These are phyloP conservation scores for Striga asiatica DNA, from an alignment of 257 asterid species.

Conservation along the genomic window DNA sequence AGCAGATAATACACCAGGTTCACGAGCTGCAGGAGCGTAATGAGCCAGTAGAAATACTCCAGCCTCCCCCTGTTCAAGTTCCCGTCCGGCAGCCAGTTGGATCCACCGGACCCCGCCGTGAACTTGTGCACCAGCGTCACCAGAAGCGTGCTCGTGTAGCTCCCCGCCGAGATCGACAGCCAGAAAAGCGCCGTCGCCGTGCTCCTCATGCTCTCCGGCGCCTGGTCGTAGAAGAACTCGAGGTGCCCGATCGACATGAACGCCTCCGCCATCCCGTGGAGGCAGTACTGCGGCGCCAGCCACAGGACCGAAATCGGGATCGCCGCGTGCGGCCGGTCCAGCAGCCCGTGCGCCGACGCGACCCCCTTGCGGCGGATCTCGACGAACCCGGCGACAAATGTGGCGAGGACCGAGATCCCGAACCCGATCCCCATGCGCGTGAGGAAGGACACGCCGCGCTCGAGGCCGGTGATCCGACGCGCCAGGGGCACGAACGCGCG, in stretches of 20 bases:
- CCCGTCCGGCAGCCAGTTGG: conserved; percentile 72
- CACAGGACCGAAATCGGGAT: conserved; percentile 61
- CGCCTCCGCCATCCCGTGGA: conserved; percentile 73
- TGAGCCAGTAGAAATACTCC: conserved; percentile 80
- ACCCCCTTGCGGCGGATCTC: conserved; percentile 51
- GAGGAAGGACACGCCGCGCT: conserved; percentile 65
- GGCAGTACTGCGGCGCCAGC: conserved; percentile 60
- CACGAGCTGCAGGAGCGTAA: conserved; percentile 53
- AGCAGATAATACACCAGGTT: conserved; percentile 51
- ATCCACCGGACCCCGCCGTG: conserved; percentile 34
- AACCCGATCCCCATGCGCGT: conserved; percentile 74
- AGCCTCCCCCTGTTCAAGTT: conserved; percentile 56
- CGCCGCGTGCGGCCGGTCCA: conserved; percentile 21
- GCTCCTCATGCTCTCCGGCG: conserved; percentile 88
- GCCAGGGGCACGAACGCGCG: conserved; percentile 51
- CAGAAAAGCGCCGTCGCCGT: conserved; percentile 69
- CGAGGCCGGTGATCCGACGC: conserved; percentile 53
- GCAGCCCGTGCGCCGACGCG: conserved; percentile 34
- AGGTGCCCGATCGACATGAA: conserved; percentile 75
- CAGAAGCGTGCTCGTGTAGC: conserved; percentile 51
- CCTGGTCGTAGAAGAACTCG: conserved; percentile 71
- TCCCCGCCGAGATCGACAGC: conserved; percentile 70
- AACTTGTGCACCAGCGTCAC: conserved; percentile 47
- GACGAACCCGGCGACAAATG: conserved; percentile 60
- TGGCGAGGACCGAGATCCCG: conserved; percentile 45